phyloP scores from a whole-genome alignment of 2,329 filamentous ascomycete genomes.

The Cladophialophora exuberans region DNA sequence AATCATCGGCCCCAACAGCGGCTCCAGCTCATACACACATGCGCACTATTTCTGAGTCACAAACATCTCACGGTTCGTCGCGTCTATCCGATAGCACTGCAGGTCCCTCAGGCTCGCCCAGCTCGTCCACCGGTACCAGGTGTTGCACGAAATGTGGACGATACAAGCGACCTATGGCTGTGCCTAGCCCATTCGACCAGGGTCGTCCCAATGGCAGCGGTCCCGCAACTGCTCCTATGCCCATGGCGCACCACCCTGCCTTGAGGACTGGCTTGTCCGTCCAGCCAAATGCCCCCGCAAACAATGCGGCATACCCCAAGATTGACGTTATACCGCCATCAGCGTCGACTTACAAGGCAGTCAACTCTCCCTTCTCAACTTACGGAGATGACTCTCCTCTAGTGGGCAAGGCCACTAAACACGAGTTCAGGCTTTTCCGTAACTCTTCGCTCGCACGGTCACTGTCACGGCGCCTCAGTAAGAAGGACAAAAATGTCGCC shows the following conservation, averaged over 20 bases:
- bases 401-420: slow-evolving; percentile 15
- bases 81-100: slow-evolving; percentile 21
- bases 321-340: slow-evolving; percentile 31
- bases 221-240: slow-evolving; percentile 16
- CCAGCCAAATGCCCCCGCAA: slow-evolving; percentile 14
- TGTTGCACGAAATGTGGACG: slow-evolving; percentile 27
- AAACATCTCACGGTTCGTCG: slow-evolving; percentile 18
- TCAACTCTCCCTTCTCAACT: slow-evolving; percentile 16
- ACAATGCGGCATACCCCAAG: slow-evolving; percentile 22
- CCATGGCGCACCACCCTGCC: slow-evolving; percentile 18
- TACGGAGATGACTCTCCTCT: slow-evolving; percentile 30
- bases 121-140: slow-evolving; percentile 9
- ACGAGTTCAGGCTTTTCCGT: slow-evolving; percentile 24
- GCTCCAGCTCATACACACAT: slow-evolving; percentile 7
- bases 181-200: slow-evolving; percentile 4
- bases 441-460: slow-evolving; percentile 31
- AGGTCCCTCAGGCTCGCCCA: slow-evolving; percentile 19
- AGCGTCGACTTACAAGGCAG: slow-evolving; percentile 18
- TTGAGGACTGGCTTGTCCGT: slow-evolving; percentile 21
- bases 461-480: slow-evolving; percentile 30
- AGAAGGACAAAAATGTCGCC: slow-evolving; percentile 24
- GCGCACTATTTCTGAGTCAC: slow-evolving; percentile 17
- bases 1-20: not conserved
- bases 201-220: slow-evolving; percentile 5
- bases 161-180: slow-evolving; percentile 20